Evolutionary conservation across 1,284 basidiomycete species (phyloP).

Genomic region (Rhodotorula mucilaginosa): DNA sequence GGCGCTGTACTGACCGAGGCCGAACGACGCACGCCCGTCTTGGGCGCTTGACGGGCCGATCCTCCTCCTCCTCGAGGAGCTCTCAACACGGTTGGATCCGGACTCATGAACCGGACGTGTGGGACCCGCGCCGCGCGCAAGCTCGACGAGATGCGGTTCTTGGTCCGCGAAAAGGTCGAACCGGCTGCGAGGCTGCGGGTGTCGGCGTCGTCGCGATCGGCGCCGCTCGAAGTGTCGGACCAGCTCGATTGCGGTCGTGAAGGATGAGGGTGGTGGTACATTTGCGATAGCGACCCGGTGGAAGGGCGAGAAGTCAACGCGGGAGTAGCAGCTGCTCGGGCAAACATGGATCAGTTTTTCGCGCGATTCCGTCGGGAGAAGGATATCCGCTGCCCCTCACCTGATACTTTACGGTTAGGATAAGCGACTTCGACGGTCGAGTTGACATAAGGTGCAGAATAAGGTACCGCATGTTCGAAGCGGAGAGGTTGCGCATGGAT

Average conservation of each 20-base stretch:
- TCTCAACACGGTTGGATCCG: slow-evolving; percentile 6
- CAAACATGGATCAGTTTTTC: too few relatives aligned
- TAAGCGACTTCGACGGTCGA: neutral
- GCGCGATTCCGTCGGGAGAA: too few relatives aligned
- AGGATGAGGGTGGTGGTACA: neutral
- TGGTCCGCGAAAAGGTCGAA: slow-evolving; percentile 1
- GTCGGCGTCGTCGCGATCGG: neutral
- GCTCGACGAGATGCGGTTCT: slow-evolving; percentile 1
- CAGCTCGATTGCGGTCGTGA: neutral
- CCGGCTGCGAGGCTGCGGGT: neutral
- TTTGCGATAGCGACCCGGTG: neutral
- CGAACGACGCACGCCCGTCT: neutral
- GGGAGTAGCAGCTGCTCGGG: neutral
- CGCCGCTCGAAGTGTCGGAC: neutral
- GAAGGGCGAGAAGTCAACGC: neutral
- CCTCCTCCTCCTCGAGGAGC: neutral
- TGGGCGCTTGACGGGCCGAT: neutral
- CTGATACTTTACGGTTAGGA: neutral
- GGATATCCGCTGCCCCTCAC: too few relatives aligned
- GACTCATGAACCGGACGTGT: slow-evolving; percentile 22
- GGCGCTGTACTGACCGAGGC: neutral
- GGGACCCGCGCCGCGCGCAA: slow-evolving; percentile 14
- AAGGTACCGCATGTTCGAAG: slow-evolving; percentile 14
- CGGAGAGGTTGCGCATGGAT: slow-evolving; percentile 16
- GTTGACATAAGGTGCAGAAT: neutral